Evolutionary conservation across 2,329 filamentous ascomycete species (phyloP).

Genomic region (Reticulascus tulasneorum): DNA sequence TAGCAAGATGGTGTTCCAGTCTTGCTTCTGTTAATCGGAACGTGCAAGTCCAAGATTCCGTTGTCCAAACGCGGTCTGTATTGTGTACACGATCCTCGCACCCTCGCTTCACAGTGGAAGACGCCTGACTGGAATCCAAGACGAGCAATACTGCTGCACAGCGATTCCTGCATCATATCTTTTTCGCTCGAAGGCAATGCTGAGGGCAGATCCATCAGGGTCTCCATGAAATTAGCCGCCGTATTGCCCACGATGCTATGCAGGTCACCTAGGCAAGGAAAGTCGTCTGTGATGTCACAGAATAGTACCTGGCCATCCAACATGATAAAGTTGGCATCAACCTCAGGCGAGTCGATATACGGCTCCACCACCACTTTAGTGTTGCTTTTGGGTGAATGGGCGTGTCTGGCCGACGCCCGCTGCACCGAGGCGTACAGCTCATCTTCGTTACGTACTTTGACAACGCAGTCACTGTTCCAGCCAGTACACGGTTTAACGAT

Average conservation of each 20-base stretch:
- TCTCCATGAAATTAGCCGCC: slow-evolving; percentile 21
- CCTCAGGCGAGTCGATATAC: slow-evolving; percentile 36
- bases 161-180: slow-evolving; percentile 13
- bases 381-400: slow-evolving; percentile 12
- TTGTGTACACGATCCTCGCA: slow-evolving; percentile 17
- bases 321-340: slow-evolving; percentile 37
- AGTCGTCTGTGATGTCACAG: slow-evolving; percentile 33
- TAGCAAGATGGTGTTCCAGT: slow-evolving; percentile 13
- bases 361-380: slow-evolving; percentile 30
- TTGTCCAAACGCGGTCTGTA: slow-evolving; percentile 15
- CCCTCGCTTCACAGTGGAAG: slow-evolving; percentile 25
- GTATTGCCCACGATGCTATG: slow-evolving; percentile 3
- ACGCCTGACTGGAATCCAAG: slow-evolving; percentile 22
- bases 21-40: background rate
- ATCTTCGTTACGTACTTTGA: slow-evolving; percentile 21
- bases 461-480: slow-evolving; percentile 27
- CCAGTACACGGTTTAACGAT: slow-evolving; percentile 33
- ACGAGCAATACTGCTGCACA: slow-evolving; percentile 16
- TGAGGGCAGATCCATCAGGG: slow-evolving; percentile 18
- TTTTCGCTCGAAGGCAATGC: slow-evolving; percentile 17
- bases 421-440: slow-evolving; percentile 22
- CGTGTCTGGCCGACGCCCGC: slow-evolving; percentile 13
- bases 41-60: slow-evolving; percentile 15
- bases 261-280: slow-evolving; percentile 26
- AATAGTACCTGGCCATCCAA: slow-evolving; percentile 34